Evolutionary conservation across 2,329 filamentous ascomycete genomes (phyloP), one percentile per base, ranked within the genome.

Genomic region (Botrytis byssoidea): DNA sequence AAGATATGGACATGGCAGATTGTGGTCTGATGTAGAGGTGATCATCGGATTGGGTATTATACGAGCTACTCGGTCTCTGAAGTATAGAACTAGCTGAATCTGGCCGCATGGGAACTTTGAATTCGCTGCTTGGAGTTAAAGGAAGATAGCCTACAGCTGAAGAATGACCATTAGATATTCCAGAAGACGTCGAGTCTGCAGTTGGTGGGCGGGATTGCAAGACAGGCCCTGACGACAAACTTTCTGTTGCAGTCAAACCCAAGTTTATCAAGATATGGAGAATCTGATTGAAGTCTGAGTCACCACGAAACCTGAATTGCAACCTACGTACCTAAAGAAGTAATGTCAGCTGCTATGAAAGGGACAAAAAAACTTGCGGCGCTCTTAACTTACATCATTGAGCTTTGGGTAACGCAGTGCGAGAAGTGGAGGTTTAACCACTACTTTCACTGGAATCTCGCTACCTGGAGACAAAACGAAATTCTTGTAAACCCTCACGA

Each of bases 271-370:
- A 77, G 79, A 74, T 73, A 75, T 73, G 81, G 25, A 77, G 22
- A 51, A 75, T 75, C 70, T 70, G 76, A 18, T 68, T 59, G 64
- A 81, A 85, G 70, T 85, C 84, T 40, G 77, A 69, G 16, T 81
- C 77, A 8, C 80, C 82, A 25, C 74, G 77, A 74, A 86, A 85
- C 70, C 81, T 84, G 35, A 86, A 74, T 75, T 86, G 85, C 57
- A 85, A 79, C 63, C 84, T 82, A 57, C 83, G 81, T 44, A 84
- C 74, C 85, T 86, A 64, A 44, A 32, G 42, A 42, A n/a, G 18
- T 35, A 10, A 69, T 48, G 35, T 55, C 35, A 70, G 61, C 57
- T 42, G 22, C 35, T 9, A n/a, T 14, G 12, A 44, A 25, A 37
- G 37, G 35, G 32, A 32, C 12, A 22, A 22, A 48, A 7, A 32